A percentile compares a stretch with the other conserved stretches of the same genome.
These are phyloP conservation scores for Marasmius oreades DNA, from an alignment of 1,284 basidiomycete species.

Conservation along the genomic window DNA sequence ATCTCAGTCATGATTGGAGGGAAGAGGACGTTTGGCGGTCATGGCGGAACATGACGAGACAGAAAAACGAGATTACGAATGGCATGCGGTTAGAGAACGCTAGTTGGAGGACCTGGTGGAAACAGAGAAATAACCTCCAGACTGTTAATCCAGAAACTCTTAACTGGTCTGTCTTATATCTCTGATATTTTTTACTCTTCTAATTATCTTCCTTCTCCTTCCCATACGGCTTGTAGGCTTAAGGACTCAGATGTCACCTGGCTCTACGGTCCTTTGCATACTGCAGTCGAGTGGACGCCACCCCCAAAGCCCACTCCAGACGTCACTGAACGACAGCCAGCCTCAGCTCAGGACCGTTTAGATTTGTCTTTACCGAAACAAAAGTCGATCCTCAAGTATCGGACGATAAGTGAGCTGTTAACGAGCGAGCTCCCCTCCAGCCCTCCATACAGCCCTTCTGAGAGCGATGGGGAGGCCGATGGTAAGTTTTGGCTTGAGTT, in stretches of 20 bases:
- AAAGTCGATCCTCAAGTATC: conserved; percentile 96
- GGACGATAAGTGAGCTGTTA: conserved; percentile 90
- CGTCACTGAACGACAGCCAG: conserved; percentile 29
- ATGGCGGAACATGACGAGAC: conserved; percentile 97
- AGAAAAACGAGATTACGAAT: conserved; percentile 98
- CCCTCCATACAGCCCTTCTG: conserved; percentile 52
- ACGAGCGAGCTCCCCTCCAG: conserved; percentile 55
- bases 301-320: conserved; percentile 41
- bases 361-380: conserved; percentile 40
- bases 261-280: conserved; percentile 97
- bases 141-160: conserved; percentile 96
- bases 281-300: conserved; percentile 76
- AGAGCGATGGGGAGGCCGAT: conserved; percentile 38
- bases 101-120: conserved; percentile 99
- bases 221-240: conserved; percentile 59
- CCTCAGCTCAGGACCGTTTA: conserved; percentile 31
- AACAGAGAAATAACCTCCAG: conserved; percentile 95
- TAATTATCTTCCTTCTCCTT: conserved; percentile 6
- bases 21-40: conserved; percentile 99
- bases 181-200: conserved; percentile 7
- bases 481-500: conserved; percentile 5
- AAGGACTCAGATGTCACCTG: conserved; percentile 99
- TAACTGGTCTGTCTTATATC: conserved; percentile 78
- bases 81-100: conserved; percentile 96
- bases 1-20: conserved; percentile 92